phyloP scores from a whole-genome alignment of 495 filamentous ascomycete genomes.

The Chaetomium tenue region DNA sequence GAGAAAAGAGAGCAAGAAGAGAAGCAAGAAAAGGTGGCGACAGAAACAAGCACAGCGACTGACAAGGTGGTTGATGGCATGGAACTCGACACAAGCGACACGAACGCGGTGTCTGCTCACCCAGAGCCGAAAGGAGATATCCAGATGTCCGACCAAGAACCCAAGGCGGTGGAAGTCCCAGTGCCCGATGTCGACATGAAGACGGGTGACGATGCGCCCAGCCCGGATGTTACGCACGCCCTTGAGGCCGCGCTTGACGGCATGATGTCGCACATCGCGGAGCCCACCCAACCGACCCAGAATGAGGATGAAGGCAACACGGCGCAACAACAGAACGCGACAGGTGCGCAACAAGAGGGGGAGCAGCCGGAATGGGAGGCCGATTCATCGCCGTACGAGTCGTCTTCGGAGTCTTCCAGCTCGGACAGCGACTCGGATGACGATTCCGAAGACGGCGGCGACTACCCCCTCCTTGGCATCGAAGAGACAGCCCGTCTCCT shows the following conservation, averaged over 20 bases:
- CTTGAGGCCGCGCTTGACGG: constrained; percentile 49
- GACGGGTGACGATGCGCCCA: constrained; percentile 25
- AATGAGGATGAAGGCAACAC: constrained; percentile 6
- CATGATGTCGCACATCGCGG: constrained; percentile 26
- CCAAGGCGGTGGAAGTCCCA: constrained; percentile 4
- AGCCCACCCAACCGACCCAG: constrained; percentile 22
- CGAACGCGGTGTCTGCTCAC: not conserved
- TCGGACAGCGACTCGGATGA: constrained; percentile 51
- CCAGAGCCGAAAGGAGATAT: not conserved
- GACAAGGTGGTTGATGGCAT: constrained; percentile 8
- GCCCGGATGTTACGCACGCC: constrained; percentile 43
- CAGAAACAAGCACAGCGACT: not conserved
- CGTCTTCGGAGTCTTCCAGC: constrained; percentile 40
- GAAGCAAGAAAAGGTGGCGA: constrained; percentile 10
- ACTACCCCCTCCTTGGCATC: constrained; percentile 56
- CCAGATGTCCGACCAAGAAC: constrained; percentile 7
- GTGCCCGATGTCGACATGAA: constrained; percentile 12
- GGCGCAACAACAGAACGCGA: constrained; percentile 13
- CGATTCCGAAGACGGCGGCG: constrained; percentile 60
- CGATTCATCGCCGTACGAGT: constrained; percentile 61
- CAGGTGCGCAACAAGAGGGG: constrained; percentile 25
- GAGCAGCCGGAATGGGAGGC: constrained; percentile 54
- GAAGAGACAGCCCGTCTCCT: constrained; percentile 77
- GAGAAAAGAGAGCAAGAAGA: constrained; percentile 7
- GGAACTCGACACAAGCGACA: constrained; percentile 7